Evolutionary conservation across 2,329 filamentous ascomycete species (phyloP), one percentile per base, ranked within the genome.

Genomic region (Basipetospora sp.): DNA sequence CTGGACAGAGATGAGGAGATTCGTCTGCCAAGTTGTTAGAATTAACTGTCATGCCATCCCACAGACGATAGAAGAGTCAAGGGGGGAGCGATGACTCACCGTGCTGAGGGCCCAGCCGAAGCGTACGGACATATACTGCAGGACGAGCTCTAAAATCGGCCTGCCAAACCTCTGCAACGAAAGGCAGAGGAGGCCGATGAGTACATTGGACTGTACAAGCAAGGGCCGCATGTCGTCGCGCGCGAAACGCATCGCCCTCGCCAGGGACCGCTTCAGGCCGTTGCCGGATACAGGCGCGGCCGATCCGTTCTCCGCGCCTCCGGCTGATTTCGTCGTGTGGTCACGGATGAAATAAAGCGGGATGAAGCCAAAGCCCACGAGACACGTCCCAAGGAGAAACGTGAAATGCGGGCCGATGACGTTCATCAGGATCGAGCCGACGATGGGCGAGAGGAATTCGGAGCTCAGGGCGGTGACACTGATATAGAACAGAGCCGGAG

Each of bases 41-140:
- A n/a, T n/a, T n/a, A n/a, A n/a, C n/a, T n/a, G n/a, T n/a, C n/a
- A n/a, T n/a, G n/a, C n/a, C n/a, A n/a, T n/a, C n/a, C n/a, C n/a
- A n/a, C n/a, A n/a, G n/a, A n/a, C n/a, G n/a, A n/a, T n/a, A n/a
- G n/a, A n/a, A 17, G 15, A 15, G 5, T n/a, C 4, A 2, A 38
- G 4, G 16, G 8, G 22, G 20, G 11, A 28, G 8, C n/a, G n/a
- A n/a, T n/a, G n/a, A 18, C 39, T 16, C 39, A 43, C 42, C 18
- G n/a, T 39, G 31, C 36, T 43, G 8, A 43, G 39, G 20, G 31
- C 15, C 42, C 42, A 43, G 6, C 15, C 29, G 26, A 43, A 43
- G 14, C 30, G 32, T 20, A 43, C 36, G 8, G 42, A 43, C 42
- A 41, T 41, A 35, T 41, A 43, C n/a, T 43, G 39, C 25, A 41